Base-by-base conservation (phyloP, 108 stramenopile genomes). In the Skeletonema menzelii region DNA sequence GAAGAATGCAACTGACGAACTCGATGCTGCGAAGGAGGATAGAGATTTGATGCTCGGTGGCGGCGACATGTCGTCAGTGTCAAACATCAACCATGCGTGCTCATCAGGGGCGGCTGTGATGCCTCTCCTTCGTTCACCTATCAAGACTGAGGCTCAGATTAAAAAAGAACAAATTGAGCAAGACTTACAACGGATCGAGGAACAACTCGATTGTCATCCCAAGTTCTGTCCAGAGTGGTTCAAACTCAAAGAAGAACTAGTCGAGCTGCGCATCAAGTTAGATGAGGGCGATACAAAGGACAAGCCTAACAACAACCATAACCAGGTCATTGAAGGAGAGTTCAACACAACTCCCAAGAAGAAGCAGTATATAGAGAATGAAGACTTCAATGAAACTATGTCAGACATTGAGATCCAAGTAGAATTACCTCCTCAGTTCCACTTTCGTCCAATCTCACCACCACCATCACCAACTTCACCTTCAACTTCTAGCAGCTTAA, bases 1-100 rank as follows among this genome's bases (percentile, higher is more conserved):
- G 27, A 63, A 63, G 35, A 62, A 34, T 27, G 70, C 70, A 14
- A 63, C 32, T n/a, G 70, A 72, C 15, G 70, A 72, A 56, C 28
- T 72, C 28, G 70, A 72, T 26, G 70, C 70, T 10, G 70, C 70
- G 24, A 49, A 59, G 61, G 70, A 72, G 42, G 70, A 71, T 62
- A 24, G 59, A 12, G 49, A 72, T 35, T 72, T 72, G 70, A 28
- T 24, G n/a, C 27, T 38, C 6, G n/a, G n/a, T 28, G 63, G 40
- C 8, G 40, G n/a, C 37, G 63, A 64, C 19, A 12, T 34, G 26
- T 27, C n/a, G 1, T 26, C 59, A n/a, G 59, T 0, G 6, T 30
- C 24, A 22, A 38, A n/a, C 37, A 19, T 30, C 59, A 60, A 31
- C 15, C n/a, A n/a, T 17, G 6, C 59, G 14, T 17, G 46, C 22